Evolutionary conservation across 805 yeast species (phyloP), one percentile per base, ranked within the genome.

Genomic region (Kazachstania bromeliacearum): DNA sequence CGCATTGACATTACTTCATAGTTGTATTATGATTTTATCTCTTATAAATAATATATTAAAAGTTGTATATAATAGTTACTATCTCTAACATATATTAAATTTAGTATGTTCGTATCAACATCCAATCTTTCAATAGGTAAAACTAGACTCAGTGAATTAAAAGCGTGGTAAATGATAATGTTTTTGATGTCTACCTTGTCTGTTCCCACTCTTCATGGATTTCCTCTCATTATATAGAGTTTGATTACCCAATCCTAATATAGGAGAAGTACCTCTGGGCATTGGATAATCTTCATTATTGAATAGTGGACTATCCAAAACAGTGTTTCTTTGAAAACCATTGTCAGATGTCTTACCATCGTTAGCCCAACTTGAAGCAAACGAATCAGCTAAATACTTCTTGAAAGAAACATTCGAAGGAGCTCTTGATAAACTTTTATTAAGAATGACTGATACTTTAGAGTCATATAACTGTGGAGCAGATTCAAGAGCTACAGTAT

Each of bases 391-490:
- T 45, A 83, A 65, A 20, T 81, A 71, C 15, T 79, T 77, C 52
- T 79, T 78, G 66, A 85, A 85, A 3, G 94, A 82, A 1, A 84
- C 69, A 34, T 79, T 79, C 0, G 94, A 80, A 13, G 80, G 77
- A 0, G 85, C 75, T 39, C 85, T 62, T 2, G 85, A 84, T 51
- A 82, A 64, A 43, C 85, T 79, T 44, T 79, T 64, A 51, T 79
- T 81, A 51, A 82, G 63, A 33, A 82, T 79, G n/a, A 75, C 71
- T 20, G 85, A 75, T 2, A 81, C 92, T 54, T 80, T 81, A 55
- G 78, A 79, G 52, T 82, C 94, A 51, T 82, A 82, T 0, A 82
- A 70, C 48, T 77, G 82, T 0, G 92, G 88, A 1, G 79, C 87
- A 2, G 81, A 73, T 43, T 79, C 87, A 43, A 68, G 67, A n/a